Percentiles rank a stretch among this genome's conserved stretches.
Evolutionary conservation across 164 flowering plant genomes (phyloP).

Genomic region (Santalum album): DNA sequence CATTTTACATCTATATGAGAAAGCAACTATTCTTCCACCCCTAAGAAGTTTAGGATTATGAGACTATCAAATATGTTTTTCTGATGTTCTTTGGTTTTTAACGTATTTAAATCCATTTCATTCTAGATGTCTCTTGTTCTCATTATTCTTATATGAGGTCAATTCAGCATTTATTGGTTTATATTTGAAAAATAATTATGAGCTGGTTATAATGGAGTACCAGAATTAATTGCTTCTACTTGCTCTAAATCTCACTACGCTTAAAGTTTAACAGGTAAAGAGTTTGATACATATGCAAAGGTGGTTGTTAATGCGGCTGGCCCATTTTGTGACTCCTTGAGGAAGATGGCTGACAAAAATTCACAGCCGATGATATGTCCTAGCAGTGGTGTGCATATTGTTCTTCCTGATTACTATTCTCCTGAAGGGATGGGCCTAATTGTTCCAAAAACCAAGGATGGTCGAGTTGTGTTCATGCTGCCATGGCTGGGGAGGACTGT

Average conservation of each 20-base stretch:
- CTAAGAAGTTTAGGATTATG: too few relatives aligned
- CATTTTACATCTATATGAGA: too few relatives aligned
- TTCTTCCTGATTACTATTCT: conserved; percentile 98
- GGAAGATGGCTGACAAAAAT: conserved; percentile 77
- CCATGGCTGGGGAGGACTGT: conserved; percentile 98
- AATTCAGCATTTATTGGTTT: too few relatives aligned
- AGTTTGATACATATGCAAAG: conserved; percentile 87
- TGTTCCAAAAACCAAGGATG: conserved; percentile 99
- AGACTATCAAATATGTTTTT: too few relatives aligned
- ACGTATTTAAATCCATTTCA: neutral
- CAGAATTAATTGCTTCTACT: conserved; percentile 13
- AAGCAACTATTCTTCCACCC: too few relatives aligned
- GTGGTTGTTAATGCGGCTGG: conserved; percentile 96
- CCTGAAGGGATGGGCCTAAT: conserved; percentile 99
- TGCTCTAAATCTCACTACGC: conserved; percentile 15
- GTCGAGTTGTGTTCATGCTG: conserved; percentile 96
- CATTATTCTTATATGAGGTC: too few relatives aligned
- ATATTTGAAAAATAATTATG: too few relatives aligned
- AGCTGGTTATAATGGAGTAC: neutral
- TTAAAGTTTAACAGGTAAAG: conserved; percentile 58
- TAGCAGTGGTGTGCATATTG: conserved; percentile 95
- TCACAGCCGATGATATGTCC: conserved; percentile 75
- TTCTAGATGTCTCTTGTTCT: too few relatives aligned
- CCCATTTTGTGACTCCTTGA: conserved; percentile 89
- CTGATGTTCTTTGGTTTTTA: too few relatives aligned